Evolutionary conservation across 495 filamentous ascomycete species (phyloP).

Genomic region (Talaromyces stipitatus): DNA sequence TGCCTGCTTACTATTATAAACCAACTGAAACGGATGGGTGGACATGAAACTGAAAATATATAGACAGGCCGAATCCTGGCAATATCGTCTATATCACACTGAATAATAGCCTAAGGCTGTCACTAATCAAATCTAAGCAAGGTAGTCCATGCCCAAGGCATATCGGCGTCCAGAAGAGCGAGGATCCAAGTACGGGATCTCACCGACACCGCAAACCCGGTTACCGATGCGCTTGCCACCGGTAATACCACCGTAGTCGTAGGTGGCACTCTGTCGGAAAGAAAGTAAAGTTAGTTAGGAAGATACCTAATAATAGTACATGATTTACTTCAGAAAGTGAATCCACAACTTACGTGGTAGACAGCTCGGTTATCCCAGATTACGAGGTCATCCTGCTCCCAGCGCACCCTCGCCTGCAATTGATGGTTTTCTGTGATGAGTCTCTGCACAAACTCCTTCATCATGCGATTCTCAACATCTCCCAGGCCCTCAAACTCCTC

Average conservation of each 20-base stretch:
- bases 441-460: slow-evolving; percentile 48
- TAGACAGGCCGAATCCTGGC: neutral
- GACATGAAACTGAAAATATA: neutral
- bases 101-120: neutral
- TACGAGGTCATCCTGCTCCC: slow-evolving; percentile 19
- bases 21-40: neutral
- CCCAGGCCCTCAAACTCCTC: slow-evolving; percentile 51
- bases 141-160: slow-evolving; percentile 11
- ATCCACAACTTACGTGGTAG: slow-evolving; percentile 38
- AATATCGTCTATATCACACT: neutral
- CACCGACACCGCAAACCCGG: slow-evolving; percentile 34
- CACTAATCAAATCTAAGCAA: slow-evolving; percentile 7
- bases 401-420: slow-evolving; percentile 26
- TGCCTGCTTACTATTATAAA: no score
- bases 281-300: neutral
- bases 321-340: neutral
- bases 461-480: slow-evolving; percentile 44
- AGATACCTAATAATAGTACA: neutral
- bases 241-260: slow-evolving; percentile 38
- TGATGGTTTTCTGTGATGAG: slow-evolving; percentile 58
- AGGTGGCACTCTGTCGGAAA: slow-evolving; percentile 34
- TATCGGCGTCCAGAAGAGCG: slow-evolving; percentile 32
- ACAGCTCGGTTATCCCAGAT: slow-evolving; percentile 65
- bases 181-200: slow-evolving; percentile 41
- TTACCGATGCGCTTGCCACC: slow-evolving; percentile 21